A percentile compares a stretch with the other conserved stretches of the same genome.
Conservation (phyloP, 257 asterid genomes). For the Solanum ahanhuiri region DNA sequence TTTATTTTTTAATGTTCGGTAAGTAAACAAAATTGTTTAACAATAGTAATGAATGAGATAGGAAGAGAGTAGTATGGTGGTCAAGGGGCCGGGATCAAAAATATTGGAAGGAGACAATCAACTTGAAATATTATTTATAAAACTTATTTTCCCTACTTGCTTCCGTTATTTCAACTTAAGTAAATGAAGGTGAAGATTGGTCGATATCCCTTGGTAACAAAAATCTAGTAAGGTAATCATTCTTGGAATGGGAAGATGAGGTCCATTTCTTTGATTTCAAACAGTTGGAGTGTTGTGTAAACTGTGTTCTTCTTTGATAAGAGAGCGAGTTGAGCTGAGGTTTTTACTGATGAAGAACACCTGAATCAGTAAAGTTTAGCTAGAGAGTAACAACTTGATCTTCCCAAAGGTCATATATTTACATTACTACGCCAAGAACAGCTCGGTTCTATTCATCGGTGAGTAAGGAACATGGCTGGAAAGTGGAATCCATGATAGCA, state of each 20-base stretch:
- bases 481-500: too few relatives aligned
- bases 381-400: not conserved
- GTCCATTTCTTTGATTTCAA: too few relatives aligned
- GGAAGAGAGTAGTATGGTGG: not conserved
- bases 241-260: constrained; percentile 14
- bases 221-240: constrained; percentile 16
- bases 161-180: too few relatives aligned
- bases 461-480: too few relatives aligned
- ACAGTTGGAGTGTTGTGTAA: too few relatives aligned
- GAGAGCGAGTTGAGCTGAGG: constrained; percentile 66
- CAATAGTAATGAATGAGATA: not conserved
- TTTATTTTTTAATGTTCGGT: not conserved
- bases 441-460: too few relatives aligned
- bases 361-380: constrained; percentile 24
- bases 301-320: constrained; percentile 1
- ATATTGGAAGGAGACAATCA: not conserved
- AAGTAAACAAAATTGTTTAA: not conserved
- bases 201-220: not conserved
- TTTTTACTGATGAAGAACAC: constrained; percentile 56
- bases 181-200: not conserved
- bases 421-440: too few relatives aligned
- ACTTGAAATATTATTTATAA: not conserved
- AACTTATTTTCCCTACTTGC: too few relatives aligned
- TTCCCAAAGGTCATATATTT: not conserved
- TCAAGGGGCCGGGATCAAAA: too few relatives aligned